Conservation (phyloP, 192 early-diverging fungal species). For the Linnemannia zychae region DNA sequence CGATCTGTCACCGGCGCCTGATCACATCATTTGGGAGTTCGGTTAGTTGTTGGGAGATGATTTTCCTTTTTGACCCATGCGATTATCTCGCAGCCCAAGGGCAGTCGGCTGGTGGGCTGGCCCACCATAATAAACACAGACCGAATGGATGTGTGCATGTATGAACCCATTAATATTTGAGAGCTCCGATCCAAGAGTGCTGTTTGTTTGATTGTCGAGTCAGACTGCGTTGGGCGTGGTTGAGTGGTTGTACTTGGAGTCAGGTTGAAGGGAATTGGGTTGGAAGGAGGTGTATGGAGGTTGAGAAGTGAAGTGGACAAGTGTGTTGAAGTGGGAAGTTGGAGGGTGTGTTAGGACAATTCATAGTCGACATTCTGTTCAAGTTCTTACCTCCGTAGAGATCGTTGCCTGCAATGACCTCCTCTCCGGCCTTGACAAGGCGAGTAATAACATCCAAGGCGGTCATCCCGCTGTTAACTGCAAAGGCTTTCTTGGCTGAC, state of each 20-base stretch:
- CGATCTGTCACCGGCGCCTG: not conserved
- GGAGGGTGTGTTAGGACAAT: no score
- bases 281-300: not conserved
- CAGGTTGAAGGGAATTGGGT: not conserved
- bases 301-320: not conserved
- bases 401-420: slow-evolving; percentile 96
- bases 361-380: no score
- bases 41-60: not conserved
- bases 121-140: not conserved
- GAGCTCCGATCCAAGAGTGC: not conserved
- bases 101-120: not conserved
- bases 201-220: not conserved
- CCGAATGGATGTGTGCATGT: not conserved
- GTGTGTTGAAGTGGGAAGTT: not conserved
- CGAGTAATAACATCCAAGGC: slow-evolving; percentile 94
- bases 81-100: not conserved
- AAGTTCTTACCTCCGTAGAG: slow-evolving; percentile 86
- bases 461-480: slow-evolving; percentile 92
- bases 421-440: slow-evolving; percentile 87
- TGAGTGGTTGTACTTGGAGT: not conserved
- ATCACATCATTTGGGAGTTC: slow-evolving; percentile 29
- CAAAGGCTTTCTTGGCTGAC: slow-evolving; percentile 88
- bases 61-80: not conserved
- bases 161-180: slow-evolving; percentile 2
- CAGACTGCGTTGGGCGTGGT: not conserved